These are phyloP conservation scores for Lachnellula arida DNA, from an alignment of 2,329 filamentous ascomycete genomes.

Conservation along the genomic window DNA sequence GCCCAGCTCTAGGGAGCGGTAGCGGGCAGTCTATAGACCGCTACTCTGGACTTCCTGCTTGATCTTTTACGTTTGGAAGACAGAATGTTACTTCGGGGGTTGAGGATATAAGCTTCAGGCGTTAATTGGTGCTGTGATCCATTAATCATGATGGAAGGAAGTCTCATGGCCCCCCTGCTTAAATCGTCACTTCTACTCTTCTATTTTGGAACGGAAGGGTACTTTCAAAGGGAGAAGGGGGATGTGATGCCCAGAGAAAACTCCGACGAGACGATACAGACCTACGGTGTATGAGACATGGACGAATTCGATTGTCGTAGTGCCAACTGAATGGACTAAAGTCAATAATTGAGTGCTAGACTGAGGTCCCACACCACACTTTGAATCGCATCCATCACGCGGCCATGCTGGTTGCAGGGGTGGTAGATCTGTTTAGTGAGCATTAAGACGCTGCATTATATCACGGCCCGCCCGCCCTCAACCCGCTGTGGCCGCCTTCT, in stretches of 20 bases:
- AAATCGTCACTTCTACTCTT: too few species aligned
- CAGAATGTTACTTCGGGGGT: slow-evolving; percentile 6
- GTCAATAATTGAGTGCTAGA: background rate
- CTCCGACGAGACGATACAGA: too few species aligned
- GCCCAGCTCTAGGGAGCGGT: background rate
- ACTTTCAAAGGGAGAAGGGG: too few species aligned
- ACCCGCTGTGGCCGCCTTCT: slow-evolving; percentile 5
- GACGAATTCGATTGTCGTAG: background rate
- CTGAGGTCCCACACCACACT: background rate
- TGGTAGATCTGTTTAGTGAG: background rate
- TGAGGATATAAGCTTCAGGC: background rate
- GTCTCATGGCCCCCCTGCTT: background rate
- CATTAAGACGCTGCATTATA: slow-evolving; percentile 14
- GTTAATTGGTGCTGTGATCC: slow-evolving; percentile 1
- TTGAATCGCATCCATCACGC: slow-evolving; percentile 3
- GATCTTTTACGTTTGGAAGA: background rate
- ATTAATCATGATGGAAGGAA: background rate
- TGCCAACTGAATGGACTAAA: background rate
- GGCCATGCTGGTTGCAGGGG: slow-evolving; percentile 5
- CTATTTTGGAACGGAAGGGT: too few species aligned
- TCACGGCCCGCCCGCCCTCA: slow-evolving; percentile 8
- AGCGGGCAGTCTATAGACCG: background rate
- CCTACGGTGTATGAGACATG: background rate
- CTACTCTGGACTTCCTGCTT: background rate
- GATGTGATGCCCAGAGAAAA: too few species aligned